A percentile compares a stretch with the other conserved stretches of the same genome.
Conservation (phyloP, 2,329 filamentous ascomycete genomes). For the Hortaea werneckii region DNA sequence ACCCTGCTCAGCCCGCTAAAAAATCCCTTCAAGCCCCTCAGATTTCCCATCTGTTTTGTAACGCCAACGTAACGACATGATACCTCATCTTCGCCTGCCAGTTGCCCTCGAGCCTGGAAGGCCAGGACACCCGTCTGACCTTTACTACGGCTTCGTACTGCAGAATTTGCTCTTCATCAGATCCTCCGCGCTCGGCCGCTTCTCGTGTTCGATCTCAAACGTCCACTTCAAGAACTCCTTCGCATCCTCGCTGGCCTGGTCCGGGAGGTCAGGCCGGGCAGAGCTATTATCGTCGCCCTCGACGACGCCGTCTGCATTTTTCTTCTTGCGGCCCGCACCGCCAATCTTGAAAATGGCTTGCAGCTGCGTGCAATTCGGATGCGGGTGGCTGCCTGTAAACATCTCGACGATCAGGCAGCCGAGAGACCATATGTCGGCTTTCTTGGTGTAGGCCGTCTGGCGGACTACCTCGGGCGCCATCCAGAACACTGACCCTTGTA, state of each 20-base stretch:
- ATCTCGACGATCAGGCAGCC: constrained; percentile 97
- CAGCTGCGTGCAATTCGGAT: constrained; percentile 92
- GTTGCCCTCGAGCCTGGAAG: too few relatives aligned
- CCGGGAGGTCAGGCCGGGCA: constrained; percentile 79
- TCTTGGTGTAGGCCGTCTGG: constrained; percentile 94
- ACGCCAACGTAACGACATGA: too few relatives aligned
- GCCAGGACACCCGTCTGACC: too few relatives aligned
- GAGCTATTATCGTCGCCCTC: constrained; percentile 51
- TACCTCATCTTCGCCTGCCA: too few relatives aligned
- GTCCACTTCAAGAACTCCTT: constrained; percentile 75
- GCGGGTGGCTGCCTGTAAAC: constrained; percentile 95
- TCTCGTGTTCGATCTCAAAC: constrained; percentile 92
- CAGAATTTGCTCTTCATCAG: constrained; percentile 70
- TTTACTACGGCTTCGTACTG: background rate
- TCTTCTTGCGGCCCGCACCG: constrained; percentile 39
- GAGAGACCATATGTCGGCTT: constrained; percentile 97
- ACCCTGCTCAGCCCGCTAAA: too few relatives aligned
- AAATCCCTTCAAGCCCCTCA: too few relatives aligned
- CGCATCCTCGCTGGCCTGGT: constrained; percentile 74
- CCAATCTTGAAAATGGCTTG: constrained; percentile 97
- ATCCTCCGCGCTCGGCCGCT: constrained; percentile 84
- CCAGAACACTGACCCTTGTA: constrained; percentile 98
- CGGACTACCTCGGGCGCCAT: constrained; percentile 99
- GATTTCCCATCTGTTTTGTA: too few relatives aligned
- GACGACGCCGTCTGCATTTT: constrained; percentile 31